Conservation (phyloP, 192 early-diverging fungal species). For the Radiomyces spectabilis region DNA sequence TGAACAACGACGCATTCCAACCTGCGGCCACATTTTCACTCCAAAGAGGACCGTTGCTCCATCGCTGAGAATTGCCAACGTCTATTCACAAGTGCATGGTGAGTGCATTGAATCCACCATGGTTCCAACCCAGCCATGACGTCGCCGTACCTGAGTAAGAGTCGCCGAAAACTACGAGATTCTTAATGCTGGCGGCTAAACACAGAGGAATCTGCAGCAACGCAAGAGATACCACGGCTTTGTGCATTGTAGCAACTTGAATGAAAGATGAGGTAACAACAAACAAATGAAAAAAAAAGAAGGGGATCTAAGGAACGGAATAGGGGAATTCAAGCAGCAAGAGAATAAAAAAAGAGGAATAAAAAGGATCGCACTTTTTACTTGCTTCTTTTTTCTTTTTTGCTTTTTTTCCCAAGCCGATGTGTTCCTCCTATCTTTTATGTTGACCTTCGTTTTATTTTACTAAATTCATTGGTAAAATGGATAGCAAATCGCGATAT, state of each 20-base stretch:
- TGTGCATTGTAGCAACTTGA: not conserved
- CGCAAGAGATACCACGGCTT: not conserved
- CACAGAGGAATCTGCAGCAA: not conserved
- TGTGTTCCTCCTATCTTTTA: too few species aligned
- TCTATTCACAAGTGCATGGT: slow-evolving; percentile 12
- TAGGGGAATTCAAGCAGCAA: not conserved
- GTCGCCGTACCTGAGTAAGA: slow-evolving; percentile 28
- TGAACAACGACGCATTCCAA: slow-evolving; percentile 22
- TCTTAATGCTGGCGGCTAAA: slow-evolving; percentile 7
- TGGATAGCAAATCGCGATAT: too few species aligned
- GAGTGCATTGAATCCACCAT: too few species aligned
- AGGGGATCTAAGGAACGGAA: not conserved
- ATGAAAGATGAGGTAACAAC: not conserved
- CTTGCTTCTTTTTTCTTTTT: not conserved
- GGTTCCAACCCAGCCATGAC: too few species aligned
- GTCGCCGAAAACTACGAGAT: slow-evolving; percentile 32
- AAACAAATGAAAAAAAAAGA: not conserved
- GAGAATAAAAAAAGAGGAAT: not conserved
- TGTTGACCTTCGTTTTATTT: too few species aligned
- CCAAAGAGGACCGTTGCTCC: slow-evolving; percentile 26
- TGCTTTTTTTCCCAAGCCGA: too few species aligned
- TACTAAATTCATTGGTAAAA: too few species aligned
- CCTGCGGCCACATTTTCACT: slow-evolving; percentile 19
- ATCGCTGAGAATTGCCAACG: slow-evolving; percentile 11
- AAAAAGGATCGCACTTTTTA: not conserved